A percentile compares a stretch with the other conserved stretches of the same genome.
Conservation (phyloP, 306 rosid genomes). For the Dryas drummondii region DNA sequence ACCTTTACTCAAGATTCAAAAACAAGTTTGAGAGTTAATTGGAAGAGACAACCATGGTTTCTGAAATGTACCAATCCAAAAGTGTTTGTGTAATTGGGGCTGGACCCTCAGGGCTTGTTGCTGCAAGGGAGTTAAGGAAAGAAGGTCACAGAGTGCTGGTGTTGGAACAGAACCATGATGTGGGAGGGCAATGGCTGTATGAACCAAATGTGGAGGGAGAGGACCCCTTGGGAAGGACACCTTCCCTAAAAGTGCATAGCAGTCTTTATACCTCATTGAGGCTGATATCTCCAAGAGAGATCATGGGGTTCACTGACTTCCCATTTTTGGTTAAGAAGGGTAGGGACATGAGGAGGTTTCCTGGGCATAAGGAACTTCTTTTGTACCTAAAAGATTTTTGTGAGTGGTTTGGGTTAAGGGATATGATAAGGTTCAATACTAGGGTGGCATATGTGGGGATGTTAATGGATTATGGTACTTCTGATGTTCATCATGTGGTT, state of each 20-base stretch:
- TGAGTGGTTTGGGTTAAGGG: constrained; percentile 67
- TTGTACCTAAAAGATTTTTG: constrained; percentile 69
- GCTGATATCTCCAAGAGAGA: constrained; percentile 71
- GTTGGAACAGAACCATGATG: constrained; percentile 75
- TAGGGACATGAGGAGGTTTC: constrained; percentile 82
- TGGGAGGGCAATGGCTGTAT: constrained; percentile 97
- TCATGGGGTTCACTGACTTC: constrained; percentile 84
- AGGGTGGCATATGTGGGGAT: constrained; percentile 76
- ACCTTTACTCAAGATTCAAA: too few species aligned
- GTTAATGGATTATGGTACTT: constrained; percentile 35
- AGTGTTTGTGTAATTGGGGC: constrained; percentile 87
- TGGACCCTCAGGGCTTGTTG: constrained; percentile 84
- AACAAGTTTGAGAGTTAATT: too few species aligned
- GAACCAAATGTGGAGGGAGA: constrained; percentile 59
- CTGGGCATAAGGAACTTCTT: constrained; percentile 69
- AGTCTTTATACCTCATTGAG: constrained; percentile 73
- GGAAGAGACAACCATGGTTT: constrained; percentile 44
- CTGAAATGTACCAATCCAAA: constrained; percentile 46
- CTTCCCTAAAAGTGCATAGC: constrained; percentile 53
- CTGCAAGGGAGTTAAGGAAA: constrained; percentile 75
- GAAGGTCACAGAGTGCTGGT: constrained; percentile 75
- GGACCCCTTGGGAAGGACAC: constrained; percentile 60
- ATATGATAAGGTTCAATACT: constrained; percentile 70
- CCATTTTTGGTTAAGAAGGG: constrained; percentile 76
- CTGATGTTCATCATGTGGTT: constrained; percentile 20